A percentile compares a stretch with the other conserved stretches of the same genome.
phyloP scores from a whole-genome alignment of 257 asterid species.

The Rhazya stricta region DNA sequence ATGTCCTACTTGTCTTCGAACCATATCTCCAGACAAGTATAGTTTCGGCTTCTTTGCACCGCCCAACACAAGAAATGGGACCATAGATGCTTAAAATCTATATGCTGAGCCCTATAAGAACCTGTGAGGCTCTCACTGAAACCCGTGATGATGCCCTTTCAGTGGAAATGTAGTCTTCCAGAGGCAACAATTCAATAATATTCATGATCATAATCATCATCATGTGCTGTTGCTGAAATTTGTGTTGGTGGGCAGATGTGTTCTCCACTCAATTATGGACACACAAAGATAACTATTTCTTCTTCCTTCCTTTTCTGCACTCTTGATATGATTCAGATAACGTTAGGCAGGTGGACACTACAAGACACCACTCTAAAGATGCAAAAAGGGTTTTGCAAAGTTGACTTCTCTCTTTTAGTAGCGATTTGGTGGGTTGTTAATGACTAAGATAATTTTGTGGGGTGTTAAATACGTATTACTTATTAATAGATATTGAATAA shows the following conservation, averaged over 20 bases:
- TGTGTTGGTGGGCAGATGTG: conserved; percentile 11
- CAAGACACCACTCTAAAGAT: neutral
- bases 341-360: conserved; percentile 23
- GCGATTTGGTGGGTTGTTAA: no score
- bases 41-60: conserved; percentile 4
- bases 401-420: neutral
- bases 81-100: neutral
- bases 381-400: neutral
- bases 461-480: no score
- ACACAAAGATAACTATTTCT: neutral
- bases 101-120: neutral
- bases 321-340: neutral
- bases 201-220: no score
- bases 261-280: conserved; percentile 6
- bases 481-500: no score
- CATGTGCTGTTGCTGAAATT: neutral
- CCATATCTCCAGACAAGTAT: neutral
- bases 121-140: neutral
- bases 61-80: conserved; percentile 1
- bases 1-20: neutral
- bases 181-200: neutral
- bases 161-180: neutral
- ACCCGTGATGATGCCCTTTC: neutral
- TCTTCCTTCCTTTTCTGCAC: neutral
- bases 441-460: no score